Conservation (phyloP, 768 basidiomycete genomes). For the Kondoa subrosea region DNA sequence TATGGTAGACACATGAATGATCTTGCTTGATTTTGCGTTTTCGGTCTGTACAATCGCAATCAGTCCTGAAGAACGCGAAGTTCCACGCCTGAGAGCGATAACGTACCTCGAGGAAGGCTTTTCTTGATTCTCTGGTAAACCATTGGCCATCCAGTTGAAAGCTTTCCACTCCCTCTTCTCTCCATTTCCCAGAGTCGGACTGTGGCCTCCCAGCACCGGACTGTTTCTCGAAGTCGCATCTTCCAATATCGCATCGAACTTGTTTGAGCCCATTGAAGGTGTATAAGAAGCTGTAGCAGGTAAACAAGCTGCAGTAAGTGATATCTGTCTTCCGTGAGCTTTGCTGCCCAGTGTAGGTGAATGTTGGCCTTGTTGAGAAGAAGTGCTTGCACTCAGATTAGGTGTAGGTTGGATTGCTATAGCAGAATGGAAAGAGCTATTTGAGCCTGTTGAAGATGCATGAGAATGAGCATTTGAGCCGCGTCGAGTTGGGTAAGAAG, state of each 20-base stretch:
- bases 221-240: background rate
- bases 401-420: background rate
- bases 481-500: background rate
- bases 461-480: background rate
- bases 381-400: background rate
- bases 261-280: conserved; percentile 4
- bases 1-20: conserved; percentile 1
- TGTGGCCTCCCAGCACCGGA: background rate
- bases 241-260: background rate
- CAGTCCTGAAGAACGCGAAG: too few relatives aligned
- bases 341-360: background rate
- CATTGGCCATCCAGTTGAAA: background rate
- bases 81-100: too few relatives aligned
- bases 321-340: conserved; percentile 19
- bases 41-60: background rate
- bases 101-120: background rate
- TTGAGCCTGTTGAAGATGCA: background rate
- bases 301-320: conserved; percentile 22
- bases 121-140: background rate
- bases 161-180: conserved; percentile 1
- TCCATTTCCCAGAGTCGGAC: background rate
- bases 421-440: background rate
- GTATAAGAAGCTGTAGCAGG: conserved; percentile 20
- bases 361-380: background rate
- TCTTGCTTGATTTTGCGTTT: background rate